Conservation (phyloP, 345 rosid species). For the Gossypium mustelinum region DNA sequence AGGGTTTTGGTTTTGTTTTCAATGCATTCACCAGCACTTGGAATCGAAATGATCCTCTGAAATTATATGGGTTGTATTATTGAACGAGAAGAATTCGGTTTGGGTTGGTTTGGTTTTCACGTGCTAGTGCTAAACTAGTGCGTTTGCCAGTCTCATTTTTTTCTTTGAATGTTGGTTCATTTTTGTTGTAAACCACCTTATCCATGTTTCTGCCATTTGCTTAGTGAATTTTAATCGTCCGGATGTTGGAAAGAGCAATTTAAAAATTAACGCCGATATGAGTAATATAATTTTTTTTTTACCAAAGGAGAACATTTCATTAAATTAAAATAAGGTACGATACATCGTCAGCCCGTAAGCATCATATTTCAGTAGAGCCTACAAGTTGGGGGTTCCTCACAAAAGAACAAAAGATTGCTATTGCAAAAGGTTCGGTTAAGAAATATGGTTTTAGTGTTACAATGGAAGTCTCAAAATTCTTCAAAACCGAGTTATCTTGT, state of each 20-base stretch:
- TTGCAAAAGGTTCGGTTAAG: no score
- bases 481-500: no score
- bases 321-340: no score
- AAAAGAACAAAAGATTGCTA: no score
- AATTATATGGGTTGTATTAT: constrained; percentile 23
- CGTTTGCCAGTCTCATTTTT: not conserved
- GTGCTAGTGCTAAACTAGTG: constrained; percentile 10
- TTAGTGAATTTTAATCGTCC: not conserved
- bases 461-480: no score
- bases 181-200: no score
- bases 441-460: no score
- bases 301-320: no score
- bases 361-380: no score
- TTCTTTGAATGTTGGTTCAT: not conserved
- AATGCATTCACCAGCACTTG: constrained; percentile 27
- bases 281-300: no score
- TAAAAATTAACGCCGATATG: not conserved
- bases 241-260: not conserved
- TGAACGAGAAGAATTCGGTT: constrained; percentile 27
- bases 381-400: no score
- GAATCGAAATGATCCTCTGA: constrained; percentile 24
- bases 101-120: constrained; percentile 28
- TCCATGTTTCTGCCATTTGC: not conserved
- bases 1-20: constrained; percentile 24
- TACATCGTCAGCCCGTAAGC: no score